Conservation (phyloP, 2,329 filamentous ascomycete genomes). For the Tolypocladium ophioglossoides region DNA sequence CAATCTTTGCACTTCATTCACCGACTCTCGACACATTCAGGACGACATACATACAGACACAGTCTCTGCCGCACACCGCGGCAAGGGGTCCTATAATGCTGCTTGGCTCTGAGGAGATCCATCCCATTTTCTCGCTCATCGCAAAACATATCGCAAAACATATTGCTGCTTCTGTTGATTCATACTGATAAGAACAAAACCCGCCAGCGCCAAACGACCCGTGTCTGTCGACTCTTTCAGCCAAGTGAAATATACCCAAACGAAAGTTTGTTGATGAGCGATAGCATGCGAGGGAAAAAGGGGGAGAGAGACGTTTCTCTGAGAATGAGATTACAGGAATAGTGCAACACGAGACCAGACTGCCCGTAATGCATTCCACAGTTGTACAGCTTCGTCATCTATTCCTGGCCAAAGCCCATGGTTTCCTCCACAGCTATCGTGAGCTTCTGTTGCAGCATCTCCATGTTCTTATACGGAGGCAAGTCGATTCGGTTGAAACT, state of each 20-base stretch:
- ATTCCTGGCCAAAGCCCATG: conserved; percentile 97
- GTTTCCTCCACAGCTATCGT: conserved; percentile 98
- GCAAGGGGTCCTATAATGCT: neutral
- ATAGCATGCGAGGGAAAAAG: conserved; percentile 1
- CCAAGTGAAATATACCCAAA: conserved; percentile 20
- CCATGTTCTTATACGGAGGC: conserved; percentile 82
- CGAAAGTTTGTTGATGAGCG: conserved; percentile 3
- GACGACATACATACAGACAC: no score
- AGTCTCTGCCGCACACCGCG: no score
- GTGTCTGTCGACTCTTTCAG: conserved; percentile 18
- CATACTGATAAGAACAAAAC: conserved; percentile 5
- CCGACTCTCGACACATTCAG: no score
- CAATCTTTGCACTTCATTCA: no score
- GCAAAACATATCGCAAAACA: neutral
- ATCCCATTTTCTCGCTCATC: neutral
- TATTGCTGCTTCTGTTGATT: conserved; percentile 2
- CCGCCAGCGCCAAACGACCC: conserved; percentile 21
- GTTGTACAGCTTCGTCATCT: conserved; percentile 20
- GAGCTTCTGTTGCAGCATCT: conserved; percentile 77
- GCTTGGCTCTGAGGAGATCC: neutral
- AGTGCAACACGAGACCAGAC: neutral
- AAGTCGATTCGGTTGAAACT: conserved; percentile 97
- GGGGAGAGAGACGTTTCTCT: neutral
- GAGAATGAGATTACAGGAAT: neutral
- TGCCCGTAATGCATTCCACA: neutral